Conservation (phyloP, 2,329 filamentous ascomycete species). For the Pyricularia grisea region DNA sequence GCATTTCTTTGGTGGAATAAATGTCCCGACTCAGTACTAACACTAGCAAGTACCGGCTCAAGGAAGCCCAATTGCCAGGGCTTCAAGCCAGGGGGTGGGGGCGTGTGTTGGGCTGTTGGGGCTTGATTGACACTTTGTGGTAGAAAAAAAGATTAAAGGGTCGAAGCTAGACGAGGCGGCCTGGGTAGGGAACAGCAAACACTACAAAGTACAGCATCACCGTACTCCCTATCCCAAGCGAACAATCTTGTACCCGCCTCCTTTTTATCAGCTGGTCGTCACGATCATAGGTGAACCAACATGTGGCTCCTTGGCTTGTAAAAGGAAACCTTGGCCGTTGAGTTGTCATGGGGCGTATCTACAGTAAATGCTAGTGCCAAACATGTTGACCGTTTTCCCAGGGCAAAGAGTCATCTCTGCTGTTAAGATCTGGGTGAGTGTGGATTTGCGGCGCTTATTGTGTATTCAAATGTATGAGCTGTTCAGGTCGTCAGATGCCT, state of each 20-base stretch:
- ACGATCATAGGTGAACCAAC: neutral
- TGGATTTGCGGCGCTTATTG: neutral
- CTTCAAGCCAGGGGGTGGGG: too few relatives aligned
- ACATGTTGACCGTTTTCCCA: neutral
- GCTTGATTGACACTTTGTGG: neutral
- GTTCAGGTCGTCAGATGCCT: neutral
- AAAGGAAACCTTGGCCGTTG: neutral
- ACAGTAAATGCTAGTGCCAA: neutral
- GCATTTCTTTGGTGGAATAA: neutral
- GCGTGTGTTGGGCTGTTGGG: neutral
- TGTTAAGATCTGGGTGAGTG: neutral
- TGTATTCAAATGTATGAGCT: neutral
- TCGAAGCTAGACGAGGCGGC: too few relatives aligned
- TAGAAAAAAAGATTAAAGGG: neutral
- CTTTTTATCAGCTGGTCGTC: neutral
- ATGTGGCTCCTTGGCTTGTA: neutral
- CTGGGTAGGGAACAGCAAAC: neutral
- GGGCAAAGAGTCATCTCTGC: neutral
- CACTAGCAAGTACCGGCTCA: neutral
- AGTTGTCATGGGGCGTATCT: neutral
- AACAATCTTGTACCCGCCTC: neutral
- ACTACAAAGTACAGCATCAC: neutral
- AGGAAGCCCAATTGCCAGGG: neutral
- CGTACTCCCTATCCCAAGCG: neutral
- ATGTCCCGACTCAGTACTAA: neutral